These are phyloP conservation scores for Geranium incanum DNA, from an alignment of 441 rosid genomes.

Conservation along the genomic window DNA sequence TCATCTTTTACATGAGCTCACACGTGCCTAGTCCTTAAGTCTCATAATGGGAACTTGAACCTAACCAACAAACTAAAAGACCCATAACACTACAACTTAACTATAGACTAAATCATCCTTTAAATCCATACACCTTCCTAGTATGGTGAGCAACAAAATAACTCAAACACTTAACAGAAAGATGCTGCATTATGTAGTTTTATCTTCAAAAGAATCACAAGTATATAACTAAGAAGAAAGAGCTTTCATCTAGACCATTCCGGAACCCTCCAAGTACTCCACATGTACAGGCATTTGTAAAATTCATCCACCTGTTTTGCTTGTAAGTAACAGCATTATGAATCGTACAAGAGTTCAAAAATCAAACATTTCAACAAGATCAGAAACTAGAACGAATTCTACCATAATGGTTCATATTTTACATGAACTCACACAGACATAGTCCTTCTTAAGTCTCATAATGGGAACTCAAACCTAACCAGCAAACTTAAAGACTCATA, in stretches of 20 bases:
- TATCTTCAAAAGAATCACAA: not conserved
- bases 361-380: not conserved
- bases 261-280: not conserved
- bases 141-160: constrained; percentile 9
- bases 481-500: not conserved
- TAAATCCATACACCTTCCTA: too few species aligned
- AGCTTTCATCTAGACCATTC: not conserved
- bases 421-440: not conserved
- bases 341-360: not conserved
- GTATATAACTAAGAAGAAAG: not conserved
- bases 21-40: not conserved
- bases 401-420: not conserved
- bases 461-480: not conserved
- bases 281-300: not conserved
- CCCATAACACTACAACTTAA: not conserved
- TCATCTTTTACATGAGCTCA: not conserved
- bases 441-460: not conserved
- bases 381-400: not conserved
- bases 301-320: not conserved
- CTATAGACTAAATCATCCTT: too few species aligned
- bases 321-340: not conserved
- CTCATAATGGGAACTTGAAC: not conserved
- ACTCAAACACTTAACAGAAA: not conserved
- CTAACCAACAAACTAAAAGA: not conserved
- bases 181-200: not conserved